Evolutionary conservation across 495 filamentous ascomycete genomes (phyloP).

Genomic region (Annulohypoxylon nitens): DNA sequence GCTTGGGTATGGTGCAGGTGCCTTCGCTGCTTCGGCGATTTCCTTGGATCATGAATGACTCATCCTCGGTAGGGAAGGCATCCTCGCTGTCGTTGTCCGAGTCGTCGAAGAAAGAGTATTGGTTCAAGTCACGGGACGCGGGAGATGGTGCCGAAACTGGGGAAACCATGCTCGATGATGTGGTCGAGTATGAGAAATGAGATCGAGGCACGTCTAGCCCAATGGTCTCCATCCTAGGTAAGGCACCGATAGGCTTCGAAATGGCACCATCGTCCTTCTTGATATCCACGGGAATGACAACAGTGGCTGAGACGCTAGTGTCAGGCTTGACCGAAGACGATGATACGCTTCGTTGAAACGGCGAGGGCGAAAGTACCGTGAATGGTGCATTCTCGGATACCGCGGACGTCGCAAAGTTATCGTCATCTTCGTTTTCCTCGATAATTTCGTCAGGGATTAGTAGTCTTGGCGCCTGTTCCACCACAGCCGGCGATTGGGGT

Average conservation of each 20-base stretch:
- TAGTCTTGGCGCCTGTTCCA: slow-evolving; percentile 37
- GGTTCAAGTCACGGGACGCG: slow-evolving; percentile 43
- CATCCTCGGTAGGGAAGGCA: slow-evolving; percentile 36
- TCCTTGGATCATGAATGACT: slow-evolving; percentile 36
- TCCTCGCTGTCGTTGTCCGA: slow-evolving; percentile 56
- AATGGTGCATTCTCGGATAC: slow-evolving; percentile 57
- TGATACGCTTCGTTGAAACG: slow-evolving; percentile 55
- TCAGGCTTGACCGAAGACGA: slow-evolving; percentile 39
- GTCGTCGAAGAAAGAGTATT: slow-evolving; percentile 59
- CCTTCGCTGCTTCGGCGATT: slow-evolving; percentile 6
- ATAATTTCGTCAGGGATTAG: slow-evolving; percentile 66
- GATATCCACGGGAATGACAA: slow-evolving; percentile 20
- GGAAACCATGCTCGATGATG: slow-evolving; percentile 52
- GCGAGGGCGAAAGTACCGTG: slow-evolving; percentile 64
- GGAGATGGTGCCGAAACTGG: slow-evolving; percentile 43
- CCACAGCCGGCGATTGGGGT: slow-evolving; percentile 45
- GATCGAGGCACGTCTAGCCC: slow-evolving; percentile 48
- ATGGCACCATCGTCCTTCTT: slow-evolving; percentile 2
- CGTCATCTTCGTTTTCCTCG: slow-evolving; percentile 67
- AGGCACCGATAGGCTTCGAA: slow-evolving; percentile 1
- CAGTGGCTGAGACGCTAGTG: slow-evolving; percentile 28
- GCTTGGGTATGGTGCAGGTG: slow-evolving; percentile 32
- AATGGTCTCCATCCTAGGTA: slow-evolving; percentile 3
- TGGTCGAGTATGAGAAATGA: slow-evolving; percentile 54
- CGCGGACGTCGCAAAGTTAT: slow-evolving; percentile 66